Conservation (phyloP, 208 protist genomes). For the Leishmania aethiopica region DNA sequence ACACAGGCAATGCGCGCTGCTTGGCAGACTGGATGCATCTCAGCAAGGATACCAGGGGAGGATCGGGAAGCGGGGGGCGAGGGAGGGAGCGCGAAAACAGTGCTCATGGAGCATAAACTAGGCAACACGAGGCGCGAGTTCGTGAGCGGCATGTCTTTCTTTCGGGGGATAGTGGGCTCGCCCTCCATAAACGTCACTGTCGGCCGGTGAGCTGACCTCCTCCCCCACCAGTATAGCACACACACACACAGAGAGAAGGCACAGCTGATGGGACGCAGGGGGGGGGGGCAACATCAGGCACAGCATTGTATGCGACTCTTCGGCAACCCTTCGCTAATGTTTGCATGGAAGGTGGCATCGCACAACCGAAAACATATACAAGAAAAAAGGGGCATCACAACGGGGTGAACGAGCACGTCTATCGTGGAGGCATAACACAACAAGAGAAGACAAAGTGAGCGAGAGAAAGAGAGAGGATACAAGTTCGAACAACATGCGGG, state of each 20-base stretch:
- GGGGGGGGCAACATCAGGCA: background rate
- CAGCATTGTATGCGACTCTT: background rate
- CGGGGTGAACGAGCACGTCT: background rate
- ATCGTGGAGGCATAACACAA: background rate
- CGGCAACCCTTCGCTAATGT: background rate
- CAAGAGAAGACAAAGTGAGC: background rate
- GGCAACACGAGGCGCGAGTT: background rate
- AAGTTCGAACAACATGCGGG: background rate
- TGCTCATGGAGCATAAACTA: background rate
- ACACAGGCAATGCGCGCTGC: background rate
- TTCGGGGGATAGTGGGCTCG: background rate
- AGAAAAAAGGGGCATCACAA: background rate
- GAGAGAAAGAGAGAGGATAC: background rate
- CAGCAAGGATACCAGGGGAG: background rate
- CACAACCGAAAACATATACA: background rate
- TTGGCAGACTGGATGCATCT: background rate
- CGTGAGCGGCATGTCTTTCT: background rate
- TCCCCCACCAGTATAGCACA: background rate
- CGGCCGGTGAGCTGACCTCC: background rate
- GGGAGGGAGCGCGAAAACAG: background rate
- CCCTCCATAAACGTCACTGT: background rate
- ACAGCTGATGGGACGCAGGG: background rate
- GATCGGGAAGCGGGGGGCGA: background rate
- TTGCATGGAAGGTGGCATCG: background rate
- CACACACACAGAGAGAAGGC: background rate